A percentile compares a stretch with the other conserved stretches of the same genome.
phyloP scores from a whole-genome alignment of 768 basidiomycete species.

The Tricholoma saponaceum region DNA sequence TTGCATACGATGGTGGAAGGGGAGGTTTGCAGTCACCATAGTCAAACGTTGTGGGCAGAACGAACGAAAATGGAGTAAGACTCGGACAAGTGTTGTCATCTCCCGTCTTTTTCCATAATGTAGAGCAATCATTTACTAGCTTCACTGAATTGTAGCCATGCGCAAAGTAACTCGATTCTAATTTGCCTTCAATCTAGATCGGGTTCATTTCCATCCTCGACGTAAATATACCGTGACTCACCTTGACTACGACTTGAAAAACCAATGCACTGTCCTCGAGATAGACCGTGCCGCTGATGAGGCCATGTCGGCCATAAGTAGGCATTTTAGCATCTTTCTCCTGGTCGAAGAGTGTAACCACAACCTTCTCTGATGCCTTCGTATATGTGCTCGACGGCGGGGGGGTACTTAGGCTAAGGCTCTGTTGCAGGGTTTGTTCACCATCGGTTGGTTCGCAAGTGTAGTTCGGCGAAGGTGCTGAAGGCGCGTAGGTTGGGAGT shows the following conservation, averaged over 20 bases:
- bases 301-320: conserved; percentile 37
- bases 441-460: conserved; percentile 47
- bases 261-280: conserved; percentile 38
- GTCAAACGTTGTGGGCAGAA: conserved; percentile 43
- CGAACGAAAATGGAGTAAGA: conserved; percentile 37
- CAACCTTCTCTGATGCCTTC: conserved; percentile 32
- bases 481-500: conserved; percentile 39
- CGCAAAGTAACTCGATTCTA: conserved; percentile 33
- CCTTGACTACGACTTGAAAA: conserved; percentile 42
- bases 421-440: conserved; percentile 50
- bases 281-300: conserved; percentile 39
- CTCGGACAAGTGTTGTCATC: conserved; percentile 16
- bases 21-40: conserved; percentile 26
- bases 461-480: conserved; percentile 53
- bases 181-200: conserved; percentile 37
- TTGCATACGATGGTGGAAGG: conserved; percentile 47
- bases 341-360: conserved; percentile 44
- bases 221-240: conserved; percentile 15
- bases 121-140: conserved; percentile 28
- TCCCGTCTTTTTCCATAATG: conserved; percentile 28
- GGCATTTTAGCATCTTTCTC: conserved; percentile 35
- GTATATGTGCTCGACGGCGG: conserved; percentile 37
- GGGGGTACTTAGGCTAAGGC: conserved; percentile 26
- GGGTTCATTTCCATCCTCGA: background rate
- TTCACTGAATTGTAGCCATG: conserved; percentile 29